These are phyloP conservation scores for Cyberlindnera subsufficiens DNA, from an alignment of 805 yeast species.

Conservation along the genomic window DNA sequence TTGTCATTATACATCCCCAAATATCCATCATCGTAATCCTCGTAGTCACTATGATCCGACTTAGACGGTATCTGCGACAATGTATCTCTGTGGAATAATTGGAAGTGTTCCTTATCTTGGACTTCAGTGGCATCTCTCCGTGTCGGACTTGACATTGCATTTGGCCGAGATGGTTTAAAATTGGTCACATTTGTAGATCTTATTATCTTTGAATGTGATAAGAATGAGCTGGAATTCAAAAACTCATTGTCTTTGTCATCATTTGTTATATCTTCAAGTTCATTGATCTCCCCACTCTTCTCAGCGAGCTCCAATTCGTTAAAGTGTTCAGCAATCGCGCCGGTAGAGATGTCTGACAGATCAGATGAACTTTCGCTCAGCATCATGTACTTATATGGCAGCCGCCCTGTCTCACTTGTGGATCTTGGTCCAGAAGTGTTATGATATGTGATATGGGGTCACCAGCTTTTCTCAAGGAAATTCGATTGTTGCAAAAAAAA, in stretches of 20 bases:
- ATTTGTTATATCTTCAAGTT: slow-evolving; percentile 1
- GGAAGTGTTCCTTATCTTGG: not conserved
- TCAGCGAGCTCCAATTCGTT: slow-evolving; percentile 2
- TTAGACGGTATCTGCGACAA: not conserved
- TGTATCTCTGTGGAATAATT: not conserved
- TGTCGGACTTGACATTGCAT: slow-evolving; percentile 16
- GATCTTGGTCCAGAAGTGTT: too few relatives aligned
- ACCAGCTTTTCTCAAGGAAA: too few relatives aligned
- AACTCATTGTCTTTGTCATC: slow-evolving; percentile 18
- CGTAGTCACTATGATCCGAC: not conserved
- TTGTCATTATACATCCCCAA: not conserved
- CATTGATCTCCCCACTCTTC: slow-evolving; percentile 4
- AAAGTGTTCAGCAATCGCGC: not conserved
- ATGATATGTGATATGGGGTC: too few relatives aligned
- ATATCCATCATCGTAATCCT: slow-evolving; percentile 1
- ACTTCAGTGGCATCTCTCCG: slow-evolving; percentile 8
- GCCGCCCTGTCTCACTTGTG: too few relatives aligned
- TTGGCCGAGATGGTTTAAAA: slow-evolving; percentile 7
- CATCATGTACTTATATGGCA: not conserved
- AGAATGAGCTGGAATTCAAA: slow-evolving; percentile 22
- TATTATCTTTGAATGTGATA: slow-evolving; percentile 23
- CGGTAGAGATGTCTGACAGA: not conserved
- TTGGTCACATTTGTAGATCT: slow-evolving; percentile 16
- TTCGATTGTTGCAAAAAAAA: too few relatives aligned
- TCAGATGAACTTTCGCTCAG: not conserved